Conservation (phyloP, 495 filamentous ascomycete genomes). For the Letharia lupina region DNA sequence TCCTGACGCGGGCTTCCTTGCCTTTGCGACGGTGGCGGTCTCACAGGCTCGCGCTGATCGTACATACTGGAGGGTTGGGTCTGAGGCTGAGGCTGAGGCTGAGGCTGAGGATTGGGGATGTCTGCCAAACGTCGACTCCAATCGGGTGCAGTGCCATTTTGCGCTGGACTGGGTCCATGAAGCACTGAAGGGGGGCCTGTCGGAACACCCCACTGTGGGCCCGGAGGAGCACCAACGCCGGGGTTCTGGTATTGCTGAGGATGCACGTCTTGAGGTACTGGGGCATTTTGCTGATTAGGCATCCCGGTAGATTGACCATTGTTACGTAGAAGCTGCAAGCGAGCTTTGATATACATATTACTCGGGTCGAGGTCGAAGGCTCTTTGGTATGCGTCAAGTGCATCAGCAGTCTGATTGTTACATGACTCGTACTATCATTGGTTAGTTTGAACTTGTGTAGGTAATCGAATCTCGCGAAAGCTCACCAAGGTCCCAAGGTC, state of each 20-base stretch:
- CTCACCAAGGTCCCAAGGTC: constrained; percentile 92
- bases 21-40: constrained; percentile 55
- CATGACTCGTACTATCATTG: constrained; percentile 80
- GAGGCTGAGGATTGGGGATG: constrained; percentile 46
- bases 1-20: constrained; percentile 65
- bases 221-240: constrained; percentile 62
- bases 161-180: constrained; percentile 51
- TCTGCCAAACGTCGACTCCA: constrained; percentile 75
- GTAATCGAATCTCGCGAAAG: constrained; percentile 26
- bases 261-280: constrained; percentile 76
- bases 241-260: constrained; percentile 74
- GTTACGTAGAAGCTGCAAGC: constrained; percentile 74
- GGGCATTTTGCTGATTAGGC: constrained; percentile 57
- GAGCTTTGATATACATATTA: constrained; percentile 94
- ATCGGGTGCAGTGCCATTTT: constrained; percentile 57
- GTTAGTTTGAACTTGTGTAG: constrained; percentile 24
- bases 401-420: constrained; percentile 97
- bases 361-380: constrained; percentile 88
- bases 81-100: constrained; percentile 56
- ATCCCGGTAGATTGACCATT: constrained; percentile 64
- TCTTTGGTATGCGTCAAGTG: constrained; percentile 88
- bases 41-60: constrained; percentile 64
- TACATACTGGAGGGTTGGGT: constrained; percentile 54
- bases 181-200: constrained; percentile 52
- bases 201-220: constrained; percentile 68